Evolutionary conservation across 345 rosid species (phyloP), one percentile per base, ranked within the genome.

Genomic region (Streptanthus diversifolius): DNA sequence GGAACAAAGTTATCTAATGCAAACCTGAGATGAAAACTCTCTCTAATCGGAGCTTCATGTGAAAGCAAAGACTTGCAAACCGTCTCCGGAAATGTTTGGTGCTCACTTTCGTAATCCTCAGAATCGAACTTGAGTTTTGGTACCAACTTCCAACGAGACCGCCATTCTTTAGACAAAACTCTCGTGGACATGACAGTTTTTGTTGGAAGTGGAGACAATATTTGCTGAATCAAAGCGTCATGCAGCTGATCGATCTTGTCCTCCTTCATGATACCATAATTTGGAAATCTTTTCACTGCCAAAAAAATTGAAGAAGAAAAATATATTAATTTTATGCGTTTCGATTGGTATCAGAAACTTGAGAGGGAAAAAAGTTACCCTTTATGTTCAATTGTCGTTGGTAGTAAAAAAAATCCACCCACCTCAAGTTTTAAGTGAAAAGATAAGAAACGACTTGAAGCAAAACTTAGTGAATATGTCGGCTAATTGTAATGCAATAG

Each of bases 131-230:
- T n/a, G 21, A 63, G 55, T 4, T 12, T 63, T 19, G 41, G 41
- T n/a, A 63, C 55, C 15, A 18, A 3, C 18, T 52, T 66, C 71
- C 71, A 66, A 35, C 17, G 61, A 66, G 36, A 52, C 1, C 11
- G 24, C 61, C 71, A 66, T 36, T 44, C 21, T 52, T 66, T 52
- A 37, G 71, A 66, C 60, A 66, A 24, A 40, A 24, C 33, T 5
- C 33, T 30, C 0, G 33, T 30, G 32, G 36, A 32, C 10, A 51
- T 5, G 15, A 14, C 60, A 49, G 0, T 3, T 52, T 66, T 36
- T 24, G 58, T 36, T 35, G 71, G 36, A 66, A 66, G 49, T 15
- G 2, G 37, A 66, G 60, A 53, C 2, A 66, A 12, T 37, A 66
- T 66, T 4, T 30, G 9, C 1, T 12, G 59, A 51, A 66, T 9